Evolutionary conservation across 2,329 filamentous ascomycete genomes (phyloP).

Genomic region (Teratosphaeriaceae sp.): DNA sequence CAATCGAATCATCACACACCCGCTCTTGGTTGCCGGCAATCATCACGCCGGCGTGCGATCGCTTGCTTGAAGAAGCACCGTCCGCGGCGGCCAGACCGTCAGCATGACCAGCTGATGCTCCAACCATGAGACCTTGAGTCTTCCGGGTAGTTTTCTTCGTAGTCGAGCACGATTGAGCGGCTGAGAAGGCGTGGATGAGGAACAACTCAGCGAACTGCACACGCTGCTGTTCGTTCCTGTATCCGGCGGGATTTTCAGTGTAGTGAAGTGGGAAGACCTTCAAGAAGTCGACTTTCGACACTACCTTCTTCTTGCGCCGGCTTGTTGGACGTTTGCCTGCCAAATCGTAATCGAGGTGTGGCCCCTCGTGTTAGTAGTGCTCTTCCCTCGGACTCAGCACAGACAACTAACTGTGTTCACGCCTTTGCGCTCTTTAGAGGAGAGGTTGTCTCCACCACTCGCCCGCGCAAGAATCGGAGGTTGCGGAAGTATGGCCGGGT

Average conservation of each 20-base stretch:
- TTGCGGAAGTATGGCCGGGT: too few species aligned
- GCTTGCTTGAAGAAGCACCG: neutral
- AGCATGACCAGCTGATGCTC: neutral
- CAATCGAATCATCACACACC: neutral
- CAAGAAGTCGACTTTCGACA: neutral
- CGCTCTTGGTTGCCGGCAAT: neutral
- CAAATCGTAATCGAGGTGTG: neutral
- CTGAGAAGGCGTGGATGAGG: constrained; percentile 1
- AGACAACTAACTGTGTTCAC: too few species aligned
- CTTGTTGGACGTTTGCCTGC: neutral
- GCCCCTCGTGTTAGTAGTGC: too few species aligned
- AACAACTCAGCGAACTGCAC: neutral
- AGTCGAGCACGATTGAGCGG: neutral
- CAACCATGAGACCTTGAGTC: neutral
- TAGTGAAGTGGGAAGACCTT: neutral
- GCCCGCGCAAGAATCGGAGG: too few species aligned
- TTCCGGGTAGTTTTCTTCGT: neutral
- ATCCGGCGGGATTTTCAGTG: neutral
- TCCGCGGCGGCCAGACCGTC: neutral
- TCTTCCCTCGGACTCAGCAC: too few species aligned
- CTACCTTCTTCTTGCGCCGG: constrained; percentile 1
- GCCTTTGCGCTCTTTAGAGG: too few species aligned
- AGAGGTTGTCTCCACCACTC: too few species aligned
- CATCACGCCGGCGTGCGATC: neutral
- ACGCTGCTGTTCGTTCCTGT: neutral